phyloP scores from a whole-genome alignment of 2,329 filamentous ascomycete genomes.

The Fusarium xyrophilum region DNA sequence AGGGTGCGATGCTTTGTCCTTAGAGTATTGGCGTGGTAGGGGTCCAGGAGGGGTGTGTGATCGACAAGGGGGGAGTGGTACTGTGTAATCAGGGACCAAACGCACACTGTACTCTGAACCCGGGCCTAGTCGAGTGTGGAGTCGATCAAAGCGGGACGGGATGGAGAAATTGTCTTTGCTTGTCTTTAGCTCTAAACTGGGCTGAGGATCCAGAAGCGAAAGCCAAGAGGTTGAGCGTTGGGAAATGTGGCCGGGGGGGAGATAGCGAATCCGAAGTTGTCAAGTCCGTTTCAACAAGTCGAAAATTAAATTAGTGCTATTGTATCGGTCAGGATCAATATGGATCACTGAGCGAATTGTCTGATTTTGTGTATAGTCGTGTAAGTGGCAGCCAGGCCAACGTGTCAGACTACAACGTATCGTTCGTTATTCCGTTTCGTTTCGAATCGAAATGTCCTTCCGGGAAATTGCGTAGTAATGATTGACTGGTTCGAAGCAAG shows the following conservation, averaged over 20 bases:
- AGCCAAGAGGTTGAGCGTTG: conserved; percentile 38
- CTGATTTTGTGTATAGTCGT: conserved; percentile 29
- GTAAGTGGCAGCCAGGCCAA: conserved; percentile 38
- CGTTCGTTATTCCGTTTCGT: conserved; percentile 29
- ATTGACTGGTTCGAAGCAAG: conserved; percentile 65
- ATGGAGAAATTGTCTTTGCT: conserved; percentile 36
- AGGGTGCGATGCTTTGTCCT: conserved; percentile 47
- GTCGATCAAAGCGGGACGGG: conserved; percentile 43
- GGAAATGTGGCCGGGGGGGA: conserved; percentile 33
- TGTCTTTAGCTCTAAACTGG: conserved; percentile 10
- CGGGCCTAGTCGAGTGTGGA: conserved; percentile 30
- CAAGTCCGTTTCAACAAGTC: conserved; percentile 37
- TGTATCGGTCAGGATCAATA: conserved; percentile 37
- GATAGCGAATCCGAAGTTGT: conserved; percentile 30
- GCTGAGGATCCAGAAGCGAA: conserved; percentile 35
- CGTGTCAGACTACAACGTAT: conserved; percentile 42
- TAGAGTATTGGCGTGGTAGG: conserved; percentile 39
- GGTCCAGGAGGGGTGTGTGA: conserved; percentile 39
- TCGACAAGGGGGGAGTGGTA: conserved; percentile 34
- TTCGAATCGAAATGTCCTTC: conserved; percentile 23
- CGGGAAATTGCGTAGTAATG: conserved; percentile 47
- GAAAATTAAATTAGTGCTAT: conserved; percentile 45
- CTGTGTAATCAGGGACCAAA: conserved; percentile 27
- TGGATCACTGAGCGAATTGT: conserved; percentile 36
- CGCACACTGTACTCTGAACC: conserved; percentile 16